Base-by-base conservation (phyloP, 805 yeast species). In the Peterozyma toletana region DNA sequence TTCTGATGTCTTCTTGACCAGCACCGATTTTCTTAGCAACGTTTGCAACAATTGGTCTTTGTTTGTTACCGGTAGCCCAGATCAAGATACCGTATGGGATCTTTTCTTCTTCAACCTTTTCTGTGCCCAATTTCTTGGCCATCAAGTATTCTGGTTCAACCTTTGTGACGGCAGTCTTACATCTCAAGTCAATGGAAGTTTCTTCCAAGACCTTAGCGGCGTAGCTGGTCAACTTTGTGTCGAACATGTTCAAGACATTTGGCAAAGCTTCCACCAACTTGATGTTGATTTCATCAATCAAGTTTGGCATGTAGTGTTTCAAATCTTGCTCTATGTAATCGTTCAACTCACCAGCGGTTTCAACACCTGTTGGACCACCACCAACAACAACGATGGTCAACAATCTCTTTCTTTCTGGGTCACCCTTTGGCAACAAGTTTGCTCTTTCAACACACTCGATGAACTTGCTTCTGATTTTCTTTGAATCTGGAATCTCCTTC, bases 321-420 rank as follows among this genome's bases (percentile, higher is more conserved):
- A 74, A 66, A 56, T 74, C 79, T 59, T 73, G 77, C 58, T 73
- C 78, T 45, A 74, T 68, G 64, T 73, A 74, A 57, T 74, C 79
- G 59, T 73, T 77, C 50, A 74, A 55, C 55, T 74, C 79, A 53
- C 77, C 79, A 44, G 79, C 79, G 43, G 71, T 72, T 54, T 74
- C 79, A 46, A 74, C 79, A 60, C 79, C 79, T 41, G 79, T 74
- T 54, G 79, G 79, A 48, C 79, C 79, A 59, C 79, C 79, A 51
- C 79, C 79, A 53, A 77, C 74, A 42, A 74, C 77, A 44, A 74
- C 72, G 50, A 73, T 66, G 31, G 74, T 67, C 53, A 74, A 64
- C 50, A 74, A 66, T 62, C 78, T 66, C 61, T 67, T 67, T 63
- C 79, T 67, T 54, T 73, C 78, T 15, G 73, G 65, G 52, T 72